Evolutionary conservation across 1,139 yeast species (phyloP).

Genomic region (Martiniozyma asiatica): DNA sequence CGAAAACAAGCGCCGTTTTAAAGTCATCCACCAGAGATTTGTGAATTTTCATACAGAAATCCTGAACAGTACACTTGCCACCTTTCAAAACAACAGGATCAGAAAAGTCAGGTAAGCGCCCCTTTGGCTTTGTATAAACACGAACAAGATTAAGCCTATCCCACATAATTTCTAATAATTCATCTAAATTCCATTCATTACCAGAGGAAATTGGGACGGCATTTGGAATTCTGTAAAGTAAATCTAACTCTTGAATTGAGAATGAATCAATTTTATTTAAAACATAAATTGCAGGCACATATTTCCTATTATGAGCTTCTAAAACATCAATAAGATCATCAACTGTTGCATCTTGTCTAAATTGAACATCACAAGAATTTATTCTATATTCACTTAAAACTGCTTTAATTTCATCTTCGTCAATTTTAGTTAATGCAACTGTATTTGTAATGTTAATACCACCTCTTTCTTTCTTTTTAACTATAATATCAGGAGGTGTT

Average conservation of each 20-base stretch:
- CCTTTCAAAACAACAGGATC: conserved; percentile 89
- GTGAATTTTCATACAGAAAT: conserved; percentile 94
- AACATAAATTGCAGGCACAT: conserved; percentile 90
- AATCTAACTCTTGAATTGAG: conserved; percentile 83
- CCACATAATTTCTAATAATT: conserved; percentile 92
- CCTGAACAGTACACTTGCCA: conserved; percentile 78
- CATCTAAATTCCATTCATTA: conserved; percentile 94
- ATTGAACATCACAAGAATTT: conserved; percentile 92
- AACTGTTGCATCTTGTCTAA: conserved; percentile 94
- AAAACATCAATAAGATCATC: conserved; percentile 92
- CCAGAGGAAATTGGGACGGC: conserved; percentile 96
- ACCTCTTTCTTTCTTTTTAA: conserved; percentile 89
- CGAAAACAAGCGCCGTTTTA: conserved; percentile 82
- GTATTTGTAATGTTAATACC: conserved; percentile 91
- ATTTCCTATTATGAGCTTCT: conserved; percentile 80
- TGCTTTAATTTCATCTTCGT: conserved; percentile 86
- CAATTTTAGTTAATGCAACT: conserved; percentile 82
- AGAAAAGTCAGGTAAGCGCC: conserved; percentile 79
- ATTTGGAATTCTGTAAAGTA: conserved; percentile 82
- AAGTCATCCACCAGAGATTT: conserved; percentile 88
- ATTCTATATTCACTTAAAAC: conserved; percentile 93
- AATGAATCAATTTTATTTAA: conserved; percentile 92
- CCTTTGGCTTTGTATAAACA: conserved; percentile 96
- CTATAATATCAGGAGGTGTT: conserved; percentile 81
- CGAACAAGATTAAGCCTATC: conserved; percentile 76